phyloP scores from a whole-genome alignment of 352 stramenopile species.

The Phytophthora idaei region DNA sequence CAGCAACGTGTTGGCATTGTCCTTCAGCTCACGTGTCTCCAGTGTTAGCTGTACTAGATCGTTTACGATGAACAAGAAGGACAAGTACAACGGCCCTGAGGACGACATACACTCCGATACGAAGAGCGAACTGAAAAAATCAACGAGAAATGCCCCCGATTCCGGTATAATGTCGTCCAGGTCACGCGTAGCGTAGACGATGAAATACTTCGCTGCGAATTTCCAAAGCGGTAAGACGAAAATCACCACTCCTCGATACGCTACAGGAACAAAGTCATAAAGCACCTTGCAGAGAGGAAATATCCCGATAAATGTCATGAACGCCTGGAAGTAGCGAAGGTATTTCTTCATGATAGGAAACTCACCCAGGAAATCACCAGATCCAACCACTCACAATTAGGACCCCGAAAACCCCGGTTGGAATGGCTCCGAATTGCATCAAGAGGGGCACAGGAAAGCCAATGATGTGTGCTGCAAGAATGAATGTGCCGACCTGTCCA shows the following conservation, averaged over 20 bases:
- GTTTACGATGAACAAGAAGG: neutral
- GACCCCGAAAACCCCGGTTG: neutral
- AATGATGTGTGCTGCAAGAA: neutral
- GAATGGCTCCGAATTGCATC: neutral
- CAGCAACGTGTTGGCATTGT: neutral
- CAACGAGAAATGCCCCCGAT: neutral
- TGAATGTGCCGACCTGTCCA: neutral
- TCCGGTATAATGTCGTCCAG: neutral
- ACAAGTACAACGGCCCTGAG: too few relatives aligned
- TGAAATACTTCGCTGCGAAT: neutral
- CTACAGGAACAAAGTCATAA: neutral
- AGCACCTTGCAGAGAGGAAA: neutral
- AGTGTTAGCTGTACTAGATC: neutral
- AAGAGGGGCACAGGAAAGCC: neutral
- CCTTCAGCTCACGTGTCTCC: neutral
- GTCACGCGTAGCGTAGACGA: neutral
- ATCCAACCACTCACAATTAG: neutral
- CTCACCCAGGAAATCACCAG: neutral
- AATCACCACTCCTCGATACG: neutral
- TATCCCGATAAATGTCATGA: neutral
- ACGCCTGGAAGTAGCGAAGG: neutral
- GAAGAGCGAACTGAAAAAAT: neutral
- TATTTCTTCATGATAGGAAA: neutral
- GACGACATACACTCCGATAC: too few relatives aligned
- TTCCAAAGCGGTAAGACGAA: neutral